Evolutionary conservation across 2,329 filamentous ascomycete species (phyloP).

Genomic region (Colletotrichum siamense): DNA sequence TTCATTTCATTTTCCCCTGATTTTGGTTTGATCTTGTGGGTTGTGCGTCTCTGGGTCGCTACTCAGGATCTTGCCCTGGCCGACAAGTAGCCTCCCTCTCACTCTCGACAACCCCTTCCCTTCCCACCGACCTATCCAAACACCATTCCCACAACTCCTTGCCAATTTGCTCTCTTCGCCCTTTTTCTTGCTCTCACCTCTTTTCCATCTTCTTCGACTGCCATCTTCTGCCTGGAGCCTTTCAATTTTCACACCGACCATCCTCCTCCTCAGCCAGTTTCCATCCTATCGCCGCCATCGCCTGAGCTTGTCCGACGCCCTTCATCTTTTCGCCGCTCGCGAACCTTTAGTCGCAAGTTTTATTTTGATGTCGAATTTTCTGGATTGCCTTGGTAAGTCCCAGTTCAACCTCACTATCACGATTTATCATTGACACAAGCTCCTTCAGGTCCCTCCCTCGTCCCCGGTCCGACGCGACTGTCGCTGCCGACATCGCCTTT

Average conservation of each 20-base stretch:
- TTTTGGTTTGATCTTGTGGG: background rate
- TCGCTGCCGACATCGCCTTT: background rate
- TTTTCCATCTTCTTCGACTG: background rate
- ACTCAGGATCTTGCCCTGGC: background rate
- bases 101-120: background rate
- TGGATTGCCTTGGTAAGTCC: background rate
- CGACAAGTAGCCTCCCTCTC: background rate
- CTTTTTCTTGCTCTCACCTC: background rate
- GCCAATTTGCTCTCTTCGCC: background rate
- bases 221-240: background rate
- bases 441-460: background rate
- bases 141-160: background rate
- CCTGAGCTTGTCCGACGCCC: background rate
- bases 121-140: background rate
- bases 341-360: background rate
- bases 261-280: accelerated
- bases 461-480: background rate
- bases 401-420: background rate
- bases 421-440: background rate
- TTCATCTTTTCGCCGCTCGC: background rate
- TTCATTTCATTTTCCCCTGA: background rate
- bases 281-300: background rate
- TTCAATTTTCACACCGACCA: background rate
- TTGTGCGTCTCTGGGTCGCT: background rate
- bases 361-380: background rate